Evolutionary conservation across 1,284 basidiomycete genomes (phyloP), one percentile per base, ranked within the genome.

Genomic region (Pyrrhoderma lamaoense): DNA sequence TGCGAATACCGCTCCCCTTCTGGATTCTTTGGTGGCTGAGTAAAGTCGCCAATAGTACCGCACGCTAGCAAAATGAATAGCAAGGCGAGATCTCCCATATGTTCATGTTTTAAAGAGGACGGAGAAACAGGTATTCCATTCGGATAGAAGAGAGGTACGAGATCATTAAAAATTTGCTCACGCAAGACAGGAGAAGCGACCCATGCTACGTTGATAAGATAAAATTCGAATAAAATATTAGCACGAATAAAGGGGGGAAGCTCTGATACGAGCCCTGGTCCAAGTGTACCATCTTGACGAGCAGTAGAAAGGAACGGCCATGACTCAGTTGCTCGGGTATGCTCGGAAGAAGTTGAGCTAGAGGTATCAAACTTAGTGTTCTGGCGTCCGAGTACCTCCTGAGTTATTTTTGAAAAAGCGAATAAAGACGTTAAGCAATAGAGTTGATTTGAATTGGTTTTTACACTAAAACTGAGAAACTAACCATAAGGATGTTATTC

Each of bases 121-220:
- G 45, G 45, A 8, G 35, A 21, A 18, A 47, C 44, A 13, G 38
- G 56, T 19, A 27, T 9, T 7, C 40, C 51, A 25, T 34, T 27
- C 3, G 51, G 54, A 40, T 57, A 58, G 23, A 58, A 49, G 8
- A 42, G 23, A 18, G 51, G 49, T 8, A 58, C 38, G 13, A 58
- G 48, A 18, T 57, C 56, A 19, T 50, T 27, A 13, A 53, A 45
- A 39, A 57, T 38, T 13, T 57, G 51, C 23, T 53, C 39, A 21
- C 56, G 47, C 31, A 44, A 39, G 40, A 58, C 42, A 7, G 56
- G 56, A 13, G 38, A 42, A 27, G 45, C 37, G 37, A 53, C 44
- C 53, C 53, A 55, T 19, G 56, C 47, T n/a, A 56, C 39, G 42
- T 57, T 54, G 21, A 47, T 34, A 47, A 59, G 48, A 42, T 56